These are phyloP conservation scores for Solanum sparsipilum DNA, from an alignment of 257 asterid genomes.

Conservation along the genomic window DNA sequence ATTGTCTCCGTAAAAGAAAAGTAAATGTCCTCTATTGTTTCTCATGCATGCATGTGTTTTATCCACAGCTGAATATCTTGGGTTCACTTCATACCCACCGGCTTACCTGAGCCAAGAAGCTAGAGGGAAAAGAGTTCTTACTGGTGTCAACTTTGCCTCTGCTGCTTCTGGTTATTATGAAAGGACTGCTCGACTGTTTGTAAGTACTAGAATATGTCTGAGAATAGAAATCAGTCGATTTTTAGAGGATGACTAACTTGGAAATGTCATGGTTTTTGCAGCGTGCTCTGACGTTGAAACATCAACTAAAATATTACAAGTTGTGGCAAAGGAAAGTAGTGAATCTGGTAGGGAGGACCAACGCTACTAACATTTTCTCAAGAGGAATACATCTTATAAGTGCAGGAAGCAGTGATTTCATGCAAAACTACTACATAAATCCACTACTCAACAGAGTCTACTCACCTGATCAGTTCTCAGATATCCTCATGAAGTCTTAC, in stretches of 20 bases:
- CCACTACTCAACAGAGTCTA: constrained; percentile 38
- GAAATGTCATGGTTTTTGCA: constrained; percentile 17
- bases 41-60: neutral
- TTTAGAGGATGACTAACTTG: neutral
- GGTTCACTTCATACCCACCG: constrained; percentile 71
- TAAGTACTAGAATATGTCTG: constrained; percentile 5
- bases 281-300: constrained; percentile 52
- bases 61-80: constrained; percentile 65
- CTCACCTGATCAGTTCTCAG: constrained; percentile 50
- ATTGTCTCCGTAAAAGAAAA: neutral
- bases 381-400: constrained; percentile 62
- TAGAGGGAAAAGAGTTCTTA: constrained; percentile 34
- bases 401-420: constrained; percentile 84
- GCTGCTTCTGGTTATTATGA: constrained; percentile 91
- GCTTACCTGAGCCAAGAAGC: constrained; percentile 68
- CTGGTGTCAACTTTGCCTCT: constrained; percentile 77
- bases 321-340: constrained; percentile 63
- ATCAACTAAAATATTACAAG: constrained; percentile 44
- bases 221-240: neutral
- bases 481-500: constrained; percentile 51
- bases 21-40: neutral
- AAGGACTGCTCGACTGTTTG: constrained; percentile 51
- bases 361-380: constrained; percentile 45
- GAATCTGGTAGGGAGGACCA: constrained; percentile 41
- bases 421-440: constrained; percentile 64